A percentile compares a stretch with the other conserved stretches of the same genome.
Evolutionary conservation across 495 filamentous ascomycete species (phyloP).

Genomic region (Penicillium steckii): DNA sequence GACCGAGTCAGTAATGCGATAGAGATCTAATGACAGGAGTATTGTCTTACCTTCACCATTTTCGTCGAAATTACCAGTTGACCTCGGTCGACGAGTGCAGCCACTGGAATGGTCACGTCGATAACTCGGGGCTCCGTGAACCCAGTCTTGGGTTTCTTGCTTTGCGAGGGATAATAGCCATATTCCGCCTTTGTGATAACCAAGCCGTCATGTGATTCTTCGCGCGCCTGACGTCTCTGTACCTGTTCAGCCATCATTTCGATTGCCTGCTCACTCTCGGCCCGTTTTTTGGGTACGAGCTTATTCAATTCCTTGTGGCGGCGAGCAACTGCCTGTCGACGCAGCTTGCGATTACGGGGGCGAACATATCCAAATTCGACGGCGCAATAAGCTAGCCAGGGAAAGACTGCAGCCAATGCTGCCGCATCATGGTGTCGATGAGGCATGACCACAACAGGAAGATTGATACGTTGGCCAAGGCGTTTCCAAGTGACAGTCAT

Average conservation of each 20-base stretch:
- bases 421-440: constrained; percentile 36
- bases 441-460: constrained; percentile 41
- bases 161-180: constrained; percentile 32
- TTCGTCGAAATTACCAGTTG: constrained; percentile 46
- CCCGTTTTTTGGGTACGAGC: constrained; percentile 39
- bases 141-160: constrained; percentile 24
- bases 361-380: constrained; percentile 49
- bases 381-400: constrained; percentile 50
- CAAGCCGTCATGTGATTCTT: constrained; percentile 36
- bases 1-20: constrained; percentile 12
- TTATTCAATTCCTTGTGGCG: constrained; percentile 41
- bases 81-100: constrained; percentile 44
- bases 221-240: constrained; percentile 41
- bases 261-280: constrained; percentile 52
- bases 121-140: constrained; percentile 28
- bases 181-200: constrained; percentile 45
- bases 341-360: constrained; percentile 35
- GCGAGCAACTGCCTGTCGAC: constrained; percentile 32
- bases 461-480: constrained; percentile 39
- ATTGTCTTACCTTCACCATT: constrained; percentile 38
- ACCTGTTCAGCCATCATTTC: constrained; percentile 53
- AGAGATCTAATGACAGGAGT: background rate
- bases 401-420: constrained; percentile 40
- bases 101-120: constrained; percentile 51
- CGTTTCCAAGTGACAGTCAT: constrained; percentile 42